These are phyloP conservation scores for Trametes coccinea DNA, from an alignment of 768 basidiomycete species.

Conservation along the genomic window DNA sequence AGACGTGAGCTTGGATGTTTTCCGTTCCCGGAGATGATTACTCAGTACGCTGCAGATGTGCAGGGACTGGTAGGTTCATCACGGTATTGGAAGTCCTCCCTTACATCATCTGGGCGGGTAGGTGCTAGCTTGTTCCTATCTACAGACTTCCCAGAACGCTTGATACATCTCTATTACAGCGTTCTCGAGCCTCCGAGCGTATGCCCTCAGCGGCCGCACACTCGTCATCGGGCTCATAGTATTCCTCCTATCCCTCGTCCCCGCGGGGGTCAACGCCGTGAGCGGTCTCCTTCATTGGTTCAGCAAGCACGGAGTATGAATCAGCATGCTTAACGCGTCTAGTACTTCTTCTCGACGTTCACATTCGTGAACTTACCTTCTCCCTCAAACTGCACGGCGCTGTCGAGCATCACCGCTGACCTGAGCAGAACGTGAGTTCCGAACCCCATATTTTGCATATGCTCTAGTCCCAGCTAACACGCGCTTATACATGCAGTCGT, in stretches of 20 bases:
- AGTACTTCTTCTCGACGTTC: constrained; percentile 16
- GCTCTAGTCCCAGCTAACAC: too few species aligned
- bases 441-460: too few species aligned
- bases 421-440: constrained; percentile 7
- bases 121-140: background rate
- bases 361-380: background rate
- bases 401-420: constrained; percentile 6
- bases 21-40: too few species aligned
- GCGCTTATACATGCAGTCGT: background rate
- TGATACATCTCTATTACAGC: background rate
- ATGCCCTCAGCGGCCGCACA: constrained; percentile 9
- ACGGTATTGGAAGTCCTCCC: constrained; percentile 5
- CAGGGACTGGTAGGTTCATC: constrained; percentile 3
- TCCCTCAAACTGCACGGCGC: constrained; percentile 8
- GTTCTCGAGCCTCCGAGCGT: constrained; percentile 4
- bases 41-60: background rate
- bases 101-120: constrained; percentile 10
- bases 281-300: background rate
- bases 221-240: background rate
- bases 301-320: too few species aligned
- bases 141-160: too few species aligned
- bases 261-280: constrained; percentile 9
- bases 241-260: constrained; percentile 1
- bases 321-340: too few species aligned
- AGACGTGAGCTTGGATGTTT: background rate